Percentiles rank a stretch among this genome's conserved stretches.
These are phyloP conservation scores for Solanum lignicaule DNA, from an alignment of 257 asterid species.

Conservation along the genomic window DNA sequence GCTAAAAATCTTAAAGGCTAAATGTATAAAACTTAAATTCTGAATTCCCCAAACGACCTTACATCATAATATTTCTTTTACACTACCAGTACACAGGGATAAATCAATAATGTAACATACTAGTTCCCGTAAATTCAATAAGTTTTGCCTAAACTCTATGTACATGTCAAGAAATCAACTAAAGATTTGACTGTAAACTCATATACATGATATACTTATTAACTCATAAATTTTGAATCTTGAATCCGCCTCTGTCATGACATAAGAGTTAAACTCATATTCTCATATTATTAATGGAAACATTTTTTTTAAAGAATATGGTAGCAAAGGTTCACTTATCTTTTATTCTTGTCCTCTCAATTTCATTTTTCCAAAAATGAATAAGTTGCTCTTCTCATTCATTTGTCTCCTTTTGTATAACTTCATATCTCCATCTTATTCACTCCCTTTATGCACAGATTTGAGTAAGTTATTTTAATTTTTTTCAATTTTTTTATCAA, in stretches of 20 bases:
- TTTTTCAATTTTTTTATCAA: not conserved
- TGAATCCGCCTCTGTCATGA: accelerated
- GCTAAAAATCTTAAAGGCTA: not conserved
- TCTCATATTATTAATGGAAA: not conserved
- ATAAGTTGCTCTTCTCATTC: slow-evolving; percentile 7
- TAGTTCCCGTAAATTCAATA: not conserved
- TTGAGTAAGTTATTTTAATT: slow-evolving; percentile 38
- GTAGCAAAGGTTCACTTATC: not conserved
- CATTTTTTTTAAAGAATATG: not conserved
- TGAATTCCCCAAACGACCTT: not conserved
- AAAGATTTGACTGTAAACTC: not conserved
- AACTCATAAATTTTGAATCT: not conserved
- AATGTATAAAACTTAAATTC: not conserved
- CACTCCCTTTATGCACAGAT: slow-evolving; percentile 68
- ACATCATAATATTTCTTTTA: not conserved
- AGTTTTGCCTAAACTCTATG: not conserved
- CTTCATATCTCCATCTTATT: slow-evolving; percentile 34
- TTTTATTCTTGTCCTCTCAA: slow-evolving; percentile 6
- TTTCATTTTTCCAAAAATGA: slow-evolving; percentile 21
- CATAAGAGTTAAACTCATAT: not conserved
- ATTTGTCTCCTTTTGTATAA: slow-evolving; percentile 31
- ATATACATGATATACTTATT: not conserved
- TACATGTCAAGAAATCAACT: not conserved
- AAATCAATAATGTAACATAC: not conserved
- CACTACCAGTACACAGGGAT: not conserved